Conservation (phyloP, 2,329 filamentous ascomycete species). For the Trichoderma oligosporum region DNA sequence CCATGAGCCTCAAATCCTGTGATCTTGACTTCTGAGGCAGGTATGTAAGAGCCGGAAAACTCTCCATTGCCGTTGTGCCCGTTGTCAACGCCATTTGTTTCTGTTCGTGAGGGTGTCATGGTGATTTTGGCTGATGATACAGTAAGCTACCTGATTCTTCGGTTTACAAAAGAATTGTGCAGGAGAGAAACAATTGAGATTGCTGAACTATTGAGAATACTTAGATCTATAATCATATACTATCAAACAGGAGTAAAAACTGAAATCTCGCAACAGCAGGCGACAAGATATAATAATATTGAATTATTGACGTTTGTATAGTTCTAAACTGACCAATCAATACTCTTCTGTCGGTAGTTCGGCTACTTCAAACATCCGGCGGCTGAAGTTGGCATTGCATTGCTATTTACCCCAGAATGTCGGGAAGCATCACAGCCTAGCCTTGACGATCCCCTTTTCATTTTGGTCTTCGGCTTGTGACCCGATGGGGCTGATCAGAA, state of each 20-base stretch:
- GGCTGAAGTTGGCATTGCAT: not conserved
- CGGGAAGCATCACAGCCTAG: not conserved
- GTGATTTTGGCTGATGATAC: not conserved
- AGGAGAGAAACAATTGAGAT: not conserved
- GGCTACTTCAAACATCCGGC: not conserved
- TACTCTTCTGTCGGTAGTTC: not conserved
- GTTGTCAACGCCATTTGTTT: not conserved
- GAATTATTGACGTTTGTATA: not conserved
- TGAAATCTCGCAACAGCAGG: not conserved
- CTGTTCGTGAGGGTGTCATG: slow-evolving; percentile 16
- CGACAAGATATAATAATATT: not conserved
- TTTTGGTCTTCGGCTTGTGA: not conserved
- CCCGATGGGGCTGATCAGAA: not conserved
- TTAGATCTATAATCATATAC: not conserved
- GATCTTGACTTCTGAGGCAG: slow-evolving; percentile 58
- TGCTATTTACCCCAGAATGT: not conserved
- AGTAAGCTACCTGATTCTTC: not conserved
- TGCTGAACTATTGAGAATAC: not conserved
- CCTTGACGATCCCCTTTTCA: not conserved
- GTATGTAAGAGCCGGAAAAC: not conserved
- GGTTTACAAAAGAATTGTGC: too few relatives aligned
- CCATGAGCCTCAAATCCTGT: slow-evolving; percentile 71
- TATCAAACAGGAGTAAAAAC: not conserved
- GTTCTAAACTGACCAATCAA: not conserved
- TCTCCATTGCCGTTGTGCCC: not conserved